Conservation (phyloP, 441 rosid species). For the Gossypium davidsonii region DNA sequence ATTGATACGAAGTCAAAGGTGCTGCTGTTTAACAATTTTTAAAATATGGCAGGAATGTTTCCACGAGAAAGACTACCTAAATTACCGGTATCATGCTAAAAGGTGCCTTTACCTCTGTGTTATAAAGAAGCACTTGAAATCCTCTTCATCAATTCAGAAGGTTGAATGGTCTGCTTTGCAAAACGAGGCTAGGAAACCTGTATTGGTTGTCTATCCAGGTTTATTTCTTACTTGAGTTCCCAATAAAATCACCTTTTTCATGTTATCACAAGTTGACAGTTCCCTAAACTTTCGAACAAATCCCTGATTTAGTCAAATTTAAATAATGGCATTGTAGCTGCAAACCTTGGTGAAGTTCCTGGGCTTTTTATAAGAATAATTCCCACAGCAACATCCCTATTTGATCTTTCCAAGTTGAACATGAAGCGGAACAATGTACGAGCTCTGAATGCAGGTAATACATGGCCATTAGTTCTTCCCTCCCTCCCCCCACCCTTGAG, state of each 20-base stretch:
- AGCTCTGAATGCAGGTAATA: slow-evolving; percentile 53
- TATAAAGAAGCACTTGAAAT: slow-evolving; percentile 54
- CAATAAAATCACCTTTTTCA: not conserved
- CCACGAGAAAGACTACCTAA: slow-evolving; percentile 70
- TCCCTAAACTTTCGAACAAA: not conserved
- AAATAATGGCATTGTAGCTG: slow-evolving; percentile 32
- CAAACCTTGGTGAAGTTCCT: slow-evolving; percentile 45
- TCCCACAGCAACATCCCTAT: slow-evolving; percentile 64
- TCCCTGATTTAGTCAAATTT: slow-evolving; percentile 6
- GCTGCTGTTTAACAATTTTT: not conserved
- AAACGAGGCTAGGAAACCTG: slow-evolving; percentile 85
- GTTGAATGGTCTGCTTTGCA: slow-evolving; percentile 79
- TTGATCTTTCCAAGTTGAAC: slow-evolving; percentile 57
- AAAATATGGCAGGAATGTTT: slow-evolving; percentile 62
- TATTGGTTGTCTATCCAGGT: slow-evolving; percentile 75
- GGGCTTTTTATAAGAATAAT: slow-evolving; percentile 59
- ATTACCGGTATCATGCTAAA: slow-evolving; percentile 85
- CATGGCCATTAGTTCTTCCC: not conserved
- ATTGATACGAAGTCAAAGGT: not conserved
- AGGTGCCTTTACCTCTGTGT: slow-evolving; percentile 75
- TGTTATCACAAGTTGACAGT: slow-evolving; percentile 1
- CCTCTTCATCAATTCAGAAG: slow-evolving; percentile 40
- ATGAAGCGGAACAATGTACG: slow-evolving; percentile 67
- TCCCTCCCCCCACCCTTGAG: not conserved
- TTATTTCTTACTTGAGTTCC: slow-evolving; percentile 4